phyloP scores from a whole-genome alignment of 257 asterid genomes.

The Anisodus acutangulus region DNA sequence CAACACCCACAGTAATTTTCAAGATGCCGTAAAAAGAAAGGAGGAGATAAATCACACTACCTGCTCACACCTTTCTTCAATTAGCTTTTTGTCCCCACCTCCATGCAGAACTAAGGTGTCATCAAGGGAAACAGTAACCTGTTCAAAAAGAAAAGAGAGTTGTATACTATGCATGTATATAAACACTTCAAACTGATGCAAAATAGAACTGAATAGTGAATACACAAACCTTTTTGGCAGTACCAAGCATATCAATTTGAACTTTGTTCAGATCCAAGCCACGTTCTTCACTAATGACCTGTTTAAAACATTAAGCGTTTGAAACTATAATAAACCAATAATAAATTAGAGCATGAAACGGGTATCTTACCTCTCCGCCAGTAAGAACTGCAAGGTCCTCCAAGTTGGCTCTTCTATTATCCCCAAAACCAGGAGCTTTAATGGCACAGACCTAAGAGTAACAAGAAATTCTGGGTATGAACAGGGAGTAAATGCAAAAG shows the following conservation, averaged over 20 bases:
- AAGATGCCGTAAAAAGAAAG: neutral
- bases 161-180: slow-evolving; percentile 22
- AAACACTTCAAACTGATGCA: slow-evolving; percentile 26
- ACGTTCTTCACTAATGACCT: slow-evolving; percentile 78
- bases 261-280: slow-evolving; percentile 71
- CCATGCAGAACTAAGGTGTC: slow-evolving; percentile 83
- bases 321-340: slow-evolving; percentile 19
- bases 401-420: slow-evolving; percentile 73
- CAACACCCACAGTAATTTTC: neutral
- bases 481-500: neutral
- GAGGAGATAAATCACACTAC: slow-evolving; percentile 41
- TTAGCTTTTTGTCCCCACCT: slow-evolving; percentile 82
- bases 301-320: slow-evolving; percentile 42
- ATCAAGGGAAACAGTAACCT: slow-evolving; percentile 83
- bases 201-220: slow-evolving; percentile 19
- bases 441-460: slow-evolving; percentile 80
- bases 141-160: slow-evolving; percentile 37
- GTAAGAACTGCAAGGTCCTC: slow-evolving; percentile 93
- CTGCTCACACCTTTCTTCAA: slow-evolving; percentile 97
- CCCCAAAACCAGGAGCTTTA: slow-evolving; percentile 98
- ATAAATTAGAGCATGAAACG: slow-evolving; percentile 26
- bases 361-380: slow-evolving; percentile 80
- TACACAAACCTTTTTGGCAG: slow-evolving; percentile 76
- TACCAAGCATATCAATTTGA: slow-evolving; percentile 84
- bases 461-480: slow-evolving; percentile 27